Evolutionary conservation across 345 rosid species (phyloP).

Genomic region (Euphorbia peplus): DNA sequence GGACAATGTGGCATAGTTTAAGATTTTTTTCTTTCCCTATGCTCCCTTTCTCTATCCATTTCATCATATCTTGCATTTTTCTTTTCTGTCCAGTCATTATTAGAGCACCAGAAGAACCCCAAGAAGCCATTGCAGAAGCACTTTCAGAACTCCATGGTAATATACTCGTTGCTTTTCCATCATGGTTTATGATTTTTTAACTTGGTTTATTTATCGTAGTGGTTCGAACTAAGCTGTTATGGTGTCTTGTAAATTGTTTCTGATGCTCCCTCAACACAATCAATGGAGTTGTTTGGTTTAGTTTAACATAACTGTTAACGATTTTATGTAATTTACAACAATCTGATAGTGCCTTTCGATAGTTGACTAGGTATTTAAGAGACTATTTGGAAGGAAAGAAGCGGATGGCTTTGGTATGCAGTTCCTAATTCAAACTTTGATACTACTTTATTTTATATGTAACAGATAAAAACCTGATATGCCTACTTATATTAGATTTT

Average conservation of each 20-base stretch:
- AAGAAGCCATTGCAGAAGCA: constrained; percentile 85
- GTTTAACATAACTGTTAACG: neutral
- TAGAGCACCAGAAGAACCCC: constrained; percentile 89
- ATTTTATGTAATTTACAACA: neutral
- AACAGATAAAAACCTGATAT: neutral
- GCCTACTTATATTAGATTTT: neutral
- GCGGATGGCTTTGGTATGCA: constrained; percentile 82
- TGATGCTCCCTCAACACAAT: neutral
- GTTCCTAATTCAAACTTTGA: constrained; percentile 8
- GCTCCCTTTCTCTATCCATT: neutral
- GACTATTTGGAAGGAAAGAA: constrained; percentile 91
- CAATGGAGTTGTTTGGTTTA: neutral
- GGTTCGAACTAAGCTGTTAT: neutral
- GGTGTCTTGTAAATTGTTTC: neutral
- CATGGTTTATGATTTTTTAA: neutral
- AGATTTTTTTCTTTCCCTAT: neutral
- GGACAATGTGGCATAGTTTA: neutral
- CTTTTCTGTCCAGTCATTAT: constrained; percentile 50
- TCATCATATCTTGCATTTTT: constrained; percentile 8
- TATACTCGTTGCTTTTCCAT: constrained; percentile 1
- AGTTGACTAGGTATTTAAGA: constrained; percentile 83
- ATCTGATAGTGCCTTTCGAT: constrained; percentile 22
- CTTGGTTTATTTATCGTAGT: neutral
- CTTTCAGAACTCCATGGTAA: constrained; percentile 84
- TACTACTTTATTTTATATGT: neutral